Conservation (phyloP, 2,329 filamentous ascomycete species). For the Hysterium pulicare region DNA sequence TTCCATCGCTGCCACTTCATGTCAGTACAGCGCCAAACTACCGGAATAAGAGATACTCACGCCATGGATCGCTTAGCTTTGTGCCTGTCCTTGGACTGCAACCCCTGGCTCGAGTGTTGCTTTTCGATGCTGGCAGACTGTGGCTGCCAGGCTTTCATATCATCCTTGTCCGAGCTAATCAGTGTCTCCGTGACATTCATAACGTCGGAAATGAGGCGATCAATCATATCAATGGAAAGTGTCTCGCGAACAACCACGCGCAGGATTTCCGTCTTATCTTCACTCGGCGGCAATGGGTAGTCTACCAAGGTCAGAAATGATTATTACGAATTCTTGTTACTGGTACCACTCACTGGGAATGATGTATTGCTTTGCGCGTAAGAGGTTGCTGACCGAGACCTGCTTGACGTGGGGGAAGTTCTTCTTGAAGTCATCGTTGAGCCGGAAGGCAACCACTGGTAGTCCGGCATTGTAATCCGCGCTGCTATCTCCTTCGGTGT, state of each 20-base stretch:
- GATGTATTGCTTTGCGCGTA: conserved; percentile 67
- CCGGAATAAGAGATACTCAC: background rate
- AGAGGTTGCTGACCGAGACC: conserved; percentile 58
- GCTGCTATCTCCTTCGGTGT: conserved; percentile 47
- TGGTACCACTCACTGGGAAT: conserved; percentile 54
- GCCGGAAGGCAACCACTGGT: conserved; percentile 65
- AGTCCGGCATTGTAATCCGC: conserved; percentile 63
- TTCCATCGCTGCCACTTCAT: conserved; percentile 43
- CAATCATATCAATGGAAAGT: conserved; percentile 66
- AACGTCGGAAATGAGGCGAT: conserved; percentile 61
- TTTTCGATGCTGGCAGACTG: conserved; percentile 41
- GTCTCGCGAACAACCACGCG: conserved; percentile 65
- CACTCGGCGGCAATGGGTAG: conserved; percentile 62
- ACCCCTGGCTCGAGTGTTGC: conserved; percentile 35
- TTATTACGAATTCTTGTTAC: background rate
- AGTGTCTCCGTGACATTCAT: conserved; percentile 58
- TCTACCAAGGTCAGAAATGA: conserved; percentile 37
- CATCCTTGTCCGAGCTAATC: conserved; percentile 52
- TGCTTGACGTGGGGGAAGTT: conserved; percentile 63
- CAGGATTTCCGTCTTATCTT: conserved; percentile 62
- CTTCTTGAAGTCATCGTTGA: conserved; percentile 59
- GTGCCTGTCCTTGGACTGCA: conserved; percentile 41
- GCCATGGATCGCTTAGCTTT: conserved; percentile 44
- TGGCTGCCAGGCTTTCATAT: conserved; percentile 50
- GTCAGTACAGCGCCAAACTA: too few species aligned